A percentile compares a stretch with the other conserved stretches of the same genome.
Conservation (phyloP, 208 protist species). For the Leptomonas seymouri region DNA sequence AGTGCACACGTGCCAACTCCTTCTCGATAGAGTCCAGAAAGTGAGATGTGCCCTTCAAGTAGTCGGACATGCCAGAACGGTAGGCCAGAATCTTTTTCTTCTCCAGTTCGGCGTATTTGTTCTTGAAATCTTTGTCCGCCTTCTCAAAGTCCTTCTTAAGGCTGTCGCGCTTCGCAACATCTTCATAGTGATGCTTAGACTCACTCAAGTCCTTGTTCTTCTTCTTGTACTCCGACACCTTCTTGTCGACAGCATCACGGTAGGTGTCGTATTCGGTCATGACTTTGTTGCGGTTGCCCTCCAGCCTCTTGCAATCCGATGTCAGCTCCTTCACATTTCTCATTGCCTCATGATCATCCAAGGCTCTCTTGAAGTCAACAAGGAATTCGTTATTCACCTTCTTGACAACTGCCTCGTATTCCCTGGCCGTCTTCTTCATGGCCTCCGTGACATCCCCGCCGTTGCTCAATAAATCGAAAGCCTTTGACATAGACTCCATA, state of each 20-base stretch:
- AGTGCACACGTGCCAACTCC: slow-evolving; percentile 12
- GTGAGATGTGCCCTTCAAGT: slow-evolving; percentile 20
- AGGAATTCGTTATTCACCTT: slow-evolving; percentile 30
- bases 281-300: slow-evolving; percentile 42
- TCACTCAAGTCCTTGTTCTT: slow-evolving; percentile 53
- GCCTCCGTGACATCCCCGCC: slow-evolving; percentile 17
- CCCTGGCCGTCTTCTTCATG: slow-evolving; percentile 16
- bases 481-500: slow-evolving; percentile 39
- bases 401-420: slow-evolving; percentile 17
- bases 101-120: slow-evolving; percentile 33
- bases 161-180: slow-evolving; percentile 49
- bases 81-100: slow-evolving; percentile 21
- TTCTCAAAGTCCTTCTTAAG: slow-evolving; percentile 42
- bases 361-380: slow-evolving; percentile 35
- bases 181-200: slow-evolving; percentile 47
- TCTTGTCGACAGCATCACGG: slow-evolving; percentile 48
- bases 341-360: slow-evolving; percentile 36
- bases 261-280: slow-evolving; percentile 68
- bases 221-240: slow-evolving; percentile 60
- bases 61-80: slow-evolving; percentile 22
- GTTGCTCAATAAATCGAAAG: slow-evolving; percentile 35
- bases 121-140: slow-evolving; percentile 49
- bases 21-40: slow-evolving; percentile 33
- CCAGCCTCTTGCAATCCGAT: slow-evolving; percentile 44
- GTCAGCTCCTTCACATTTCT: slow-evolving; percentile 29